phyloP scores from a whole-genome alignment of 768 basidiomycete species.

The Porpolomopsis calyptriformis region DNA sequence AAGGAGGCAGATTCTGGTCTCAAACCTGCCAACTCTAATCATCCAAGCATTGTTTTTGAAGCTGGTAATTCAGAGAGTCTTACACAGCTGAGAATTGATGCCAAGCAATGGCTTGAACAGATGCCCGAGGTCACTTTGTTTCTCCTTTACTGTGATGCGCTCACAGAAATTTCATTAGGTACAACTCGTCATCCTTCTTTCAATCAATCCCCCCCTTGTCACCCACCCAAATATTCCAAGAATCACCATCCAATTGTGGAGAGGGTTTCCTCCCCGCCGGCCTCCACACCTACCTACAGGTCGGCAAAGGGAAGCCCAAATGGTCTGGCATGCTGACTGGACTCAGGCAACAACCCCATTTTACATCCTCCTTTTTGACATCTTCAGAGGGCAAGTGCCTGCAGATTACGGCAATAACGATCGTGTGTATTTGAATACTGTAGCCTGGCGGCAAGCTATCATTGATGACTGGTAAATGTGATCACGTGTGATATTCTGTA shows the following conservation, averaged over 20 bases:
- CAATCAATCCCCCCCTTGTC: constrained; percentile 9
- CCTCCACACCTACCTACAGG: not conserved
- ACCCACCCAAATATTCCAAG: constrained; percentile 8
- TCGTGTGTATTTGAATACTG: constrained; percentile 8
- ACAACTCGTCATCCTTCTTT: constrained; percentile 13
- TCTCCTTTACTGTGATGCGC: constrained; percentile 8
- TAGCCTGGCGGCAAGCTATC: constrained; percentile 11
- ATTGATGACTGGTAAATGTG: constrained; percentile 6
- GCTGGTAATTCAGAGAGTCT: constrained; percentile 14
- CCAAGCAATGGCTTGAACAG: constrained; percentile 13
- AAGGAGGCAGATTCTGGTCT: constrained; percentile 12
- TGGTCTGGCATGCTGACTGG: constrained; percentile 14
- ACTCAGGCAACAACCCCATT: constrained; percentile 9
- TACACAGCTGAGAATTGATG: constrained; percentile 13
- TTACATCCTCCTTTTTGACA: constrained; percentile 13
- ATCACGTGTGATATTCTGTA: too few species aligned
- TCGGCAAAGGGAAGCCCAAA: constrained; percentile 8
- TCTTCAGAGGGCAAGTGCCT: constrained; percentile 13
- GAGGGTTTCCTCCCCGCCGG: constrained; percentile 3
- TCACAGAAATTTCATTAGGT: constrained; percentile 11
- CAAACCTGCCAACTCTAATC: not conserved
- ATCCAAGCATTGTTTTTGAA: constrained; percentile 11
- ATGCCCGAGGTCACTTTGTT: constrained; percentile 12
- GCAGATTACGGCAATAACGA: constrained; percentile 10
- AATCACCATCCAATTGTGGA: constrained; percentile 11